These are phyloP conservation scores for Kockiozyma suomiensis DNA, from an alignment of 805 yeast species.

Conservation along the genomic window DNA sequence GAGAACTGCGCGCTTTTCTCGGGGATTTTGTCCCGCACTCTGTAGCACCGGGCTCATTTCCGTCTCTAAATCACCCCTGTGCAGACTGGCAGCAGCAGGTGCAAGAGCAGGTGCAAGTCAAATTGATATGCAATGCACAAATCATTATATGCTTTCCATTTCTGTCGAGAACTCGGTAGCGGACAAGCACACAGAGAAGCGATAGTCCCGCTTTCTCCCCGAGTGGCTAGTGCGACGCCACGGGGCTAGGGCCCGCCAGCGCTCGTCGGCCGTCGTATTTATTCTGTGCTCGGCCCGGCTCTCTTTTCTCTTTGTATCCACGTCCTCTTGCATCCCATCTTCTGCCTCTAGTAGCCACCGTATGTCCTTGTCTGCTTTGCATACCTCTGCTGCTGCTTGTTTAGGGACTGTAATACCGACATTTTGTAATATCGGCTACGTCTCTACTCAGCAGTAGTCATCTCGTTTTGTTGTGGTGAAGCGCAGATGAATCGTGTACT, in stretches of 20 bases:
- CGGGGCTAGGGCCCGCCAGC: conserved; percentile 11
- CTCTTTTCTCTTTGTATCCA: not conserved
- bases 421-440: no score
- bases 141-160: no score
- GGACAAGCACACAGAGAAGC: no score
- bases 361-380: not conserved
- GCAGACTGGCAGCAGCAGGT: not conserved
- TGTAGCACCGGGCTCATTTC: no score
- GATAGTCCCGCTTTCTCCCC: not conserved
- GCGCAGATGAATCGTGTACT: no score
- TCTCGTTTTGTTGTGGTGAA: no score
- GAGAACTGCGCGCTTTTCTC: not conserved
- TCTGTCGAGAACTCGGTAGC: no score
- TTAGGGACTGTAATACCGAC: no score
- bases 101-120: not conserved
- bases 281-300: conserved; percentile 14
- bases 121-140: no score
- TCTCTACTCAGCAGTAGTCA: no score
- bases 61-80: no score
- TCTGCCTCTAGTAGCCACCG: not conserved
- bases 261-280: conserved; percentile 2
- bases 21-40: not conserved
- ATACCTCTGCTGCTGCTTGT: no score
- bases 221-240: conserved; percentile 13
- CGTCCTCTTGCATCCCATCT: not conserved